These are phyloP conservation scores for Zygoascus ofunaensis DNA, from an alignment of 805 yeast species.

Conservation along the genomic window DNA sequence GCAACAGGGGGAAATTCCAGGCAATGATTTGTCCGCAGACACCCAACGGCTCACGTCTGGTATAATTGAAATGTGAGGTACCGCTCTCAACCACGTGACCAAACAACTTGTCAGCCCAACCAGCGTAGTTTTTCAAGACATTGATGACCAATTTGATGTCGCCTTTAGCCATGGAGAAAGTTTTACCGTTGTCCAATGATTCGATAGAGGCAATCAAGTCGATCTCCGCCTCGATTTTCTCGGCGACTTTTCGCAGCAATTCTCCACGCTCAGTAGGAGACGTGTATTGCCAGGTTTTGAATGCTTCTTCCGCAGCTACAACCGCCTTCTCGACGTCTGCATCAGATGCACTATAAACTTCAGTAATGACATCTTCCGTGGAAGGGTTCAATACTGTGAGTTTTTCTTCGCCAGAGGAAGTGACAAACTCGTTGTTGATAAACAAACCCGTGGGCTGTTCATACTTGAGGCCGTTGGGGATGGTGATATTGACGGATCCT, in stretches of 20 bases:
- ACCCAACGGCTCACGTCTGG: conserved; percentile 59
- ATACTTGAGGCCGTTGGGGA: conserved; percentile 59
- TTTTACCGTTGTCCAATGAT: conserved; percentile 86
- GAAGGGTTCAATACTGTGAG: conserved; percentile 37
- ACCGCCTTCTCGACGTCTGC: conserved; percentile 78
- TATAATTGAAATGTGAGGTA: conserved; percentile 53
- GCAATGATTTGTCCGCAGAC: conserved; percentile 65
- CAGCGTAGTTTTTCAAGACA: conserved; percentile 58
- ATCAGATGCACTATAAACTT: conserved; percentile 61
- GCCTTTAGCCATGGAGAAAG: conserved; percentile 31
- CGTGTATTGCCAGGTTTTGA: conserved; percentile 58
- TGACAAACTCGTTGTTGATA: conserved; percentile 74
- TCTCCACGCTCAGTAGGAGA: conserved; percentile 62
- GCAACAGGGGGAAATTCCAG: conserved; percentile 62
- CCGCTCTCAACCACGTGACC: conserved; percentile 60
- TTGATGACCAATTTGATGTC: conserved; percentile 53
- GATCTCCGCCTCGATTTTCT: conserved; percentile 60
- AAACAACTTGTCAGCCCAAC: conserved; percentile 62
- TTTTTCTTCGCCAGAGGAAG: conserved; percentile 46
- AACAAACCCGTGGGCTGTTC: conserved; percentile 83
- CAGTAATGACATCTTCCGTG: conserved; percentile 49
- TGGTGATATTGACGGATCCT: conserved; percentile 31
- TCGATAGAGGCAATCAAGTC: conserved; percentile 76
- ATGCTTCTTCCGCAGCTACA: conserved; percentile 71
- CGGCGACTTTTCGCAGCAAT: conserved; percentile 64